Conservation (phyloP, 148 eudicot species). For the Persicaria maculosa region DNA sequence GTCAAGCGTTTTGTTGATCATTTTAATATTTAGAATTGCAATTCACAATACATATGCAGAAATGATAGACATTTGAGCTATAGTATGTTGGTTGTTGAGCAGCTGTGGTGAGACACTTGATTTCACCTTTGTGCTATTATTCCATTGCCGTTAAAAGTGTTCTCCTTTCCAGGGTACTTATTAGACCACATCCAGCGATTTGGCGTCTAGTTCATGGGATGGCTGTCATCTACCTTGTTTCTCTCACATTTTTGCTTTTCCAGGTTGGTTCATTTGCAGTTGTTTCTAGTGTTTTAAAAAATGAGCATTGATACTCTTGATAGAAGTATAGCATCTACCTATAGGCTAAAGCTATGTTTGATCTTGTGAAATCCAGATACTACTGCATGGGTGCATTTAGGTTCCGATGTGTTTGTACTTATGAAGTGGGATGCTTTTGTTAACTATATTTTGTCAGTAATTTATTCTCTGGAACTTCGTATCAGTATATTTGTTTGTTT, state of each 20-base stretch:
- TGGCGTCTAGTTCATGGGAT: constrained; percentile 99
- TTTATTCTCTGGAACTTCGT: neutral
- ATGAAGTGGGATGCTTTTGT: neutral
- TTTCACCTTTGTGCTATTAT: neutral
- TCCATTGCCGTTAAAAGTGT: neutral
- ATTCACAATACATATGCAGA: neutral
- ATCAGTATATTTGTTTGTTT: neutral
- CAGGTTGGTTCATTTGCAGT: constrained; percentile 45
- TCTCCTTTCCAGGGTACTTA: constrained; percentile 56
- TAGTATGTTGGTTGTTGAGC: neutral
- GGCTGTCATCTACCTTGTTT: constrained; percentile 95
- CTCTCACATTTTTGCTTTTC: constrained; percentile 88
- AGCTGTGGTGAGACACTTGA: neutral
- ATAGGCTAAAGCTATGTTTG: neutral
- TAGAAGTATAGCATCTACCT: neutral
- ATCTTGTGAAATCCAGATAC: neutral
- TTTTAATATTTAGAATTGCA: neutral
- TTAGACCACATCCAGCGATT: constrained; percentile 95
- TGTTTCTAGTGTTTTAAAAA: neutral
- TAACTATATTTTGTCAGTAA: neutral
- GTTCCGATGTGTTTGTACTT: neutral
- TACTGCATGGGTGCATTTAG: neutral
- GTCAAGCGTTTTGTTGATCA: too few species aligned
- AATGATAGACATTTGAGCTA: neutral
- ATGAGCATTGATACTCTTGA: neutral